A percentile compares a stretch with the other conserved stretches of the same genome.
Conservation (phyloP, 495 filamentous ascomycete genomes). For the Xylona heveae region DNA sequence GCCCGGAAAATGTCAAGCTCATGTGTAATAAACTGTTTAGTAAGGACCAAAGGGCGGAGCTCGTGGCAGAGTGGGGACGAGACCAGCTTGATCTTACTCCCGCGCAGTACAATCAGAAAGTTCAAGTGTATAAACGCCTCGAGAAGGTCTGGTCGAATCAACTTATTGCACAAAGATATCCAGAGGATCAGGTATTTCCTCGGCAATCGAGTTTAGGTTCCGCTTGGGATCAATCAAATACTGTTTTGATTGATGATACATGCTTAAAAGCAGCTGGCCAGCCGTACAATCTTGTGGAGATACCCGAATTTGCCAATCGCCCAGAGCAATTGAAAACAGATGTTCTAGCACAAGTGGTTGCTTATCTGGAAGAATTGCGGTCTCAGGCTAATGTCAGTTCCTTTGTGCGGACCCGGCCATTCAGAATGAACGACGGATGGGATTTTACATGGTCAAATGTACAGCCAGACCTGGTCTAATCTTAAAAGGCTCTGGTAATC, state of each 20-base stretch:
- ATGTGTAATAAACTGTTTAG: constrained; percentile 36
- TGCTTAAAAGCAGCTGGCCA: constrained; percentile 56
- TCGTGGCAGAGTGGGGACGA: constrained; percentile 62
- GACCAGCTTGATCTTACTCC: constrained; percentile 47
- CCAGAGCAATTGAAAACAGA: constrained; percentile 10
- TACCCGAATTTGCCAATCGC: constrained; percentile 46
- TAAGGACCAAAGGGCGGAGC: constrained; percentile 14
- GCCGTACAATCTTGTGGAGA: constrained; percentile 60
- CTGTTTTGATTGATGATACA: constrained; percentile 74
- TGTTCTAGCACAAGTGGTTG: constrained; percentile 15
- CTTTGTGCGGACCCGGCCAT: constrained; percentile 11
- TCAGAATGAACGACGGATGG: constrained; percentile 11
- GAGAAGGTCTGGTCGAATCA: constrained; percentile 42
- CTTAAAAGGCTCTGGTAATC: no score
- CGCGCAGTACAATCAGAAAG: constrained; percentile 40
- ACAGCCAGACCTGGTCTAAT: no score
- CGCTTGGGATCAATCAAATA: constrained; percentile 65
- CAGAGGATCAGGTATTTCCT: constrained; percentile 9
- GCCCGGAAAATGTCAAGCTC: constrained; percentile 37
- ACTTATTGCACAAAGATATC: constrained; percentile 29
- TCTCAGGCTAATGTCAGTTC: constrained; percentile 19
- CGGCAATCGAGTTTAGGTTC: no score
- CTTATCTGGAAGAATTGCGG: constrained; percentile 19
- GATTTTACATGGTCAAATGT: no score
- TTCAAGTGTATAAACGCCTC: constrained; percentile 78